phyloP scores from a whole-genome alignment of 257 asterid species.

The Petunia axillaris region DNA sequence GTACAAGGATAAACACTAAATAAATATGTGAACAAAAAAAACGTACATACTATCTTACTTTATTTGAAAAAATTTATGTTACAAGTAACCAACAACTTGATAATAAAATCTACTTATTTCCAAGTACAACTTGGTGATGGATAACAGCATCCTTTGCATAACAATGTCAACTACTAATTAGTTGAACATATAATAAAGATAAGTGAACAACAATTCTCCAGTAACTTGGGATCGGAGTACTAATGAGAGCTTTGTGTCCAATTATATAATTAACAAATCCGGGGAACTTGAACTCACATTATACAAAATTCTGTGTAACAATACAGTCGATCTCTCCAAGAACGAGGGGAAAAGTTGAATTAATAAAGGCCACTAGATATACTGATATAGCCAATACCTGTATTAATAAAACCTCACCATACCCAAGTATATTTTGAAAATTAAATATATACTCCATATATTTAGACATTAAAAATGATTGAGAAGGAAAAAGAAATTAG shows the following conservation, averaged over 20 bases:
- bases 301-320: background rate
- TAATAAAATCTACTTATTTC: background rate
- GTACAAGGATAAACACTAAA: too few species aligned
- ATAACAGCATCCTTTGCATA: background rate
- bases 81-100: background rate
- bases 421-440: background rate
- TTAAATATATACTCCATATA: background rate
- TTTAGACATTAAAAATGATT: background rate
- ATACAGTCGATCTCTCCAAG: background rate
- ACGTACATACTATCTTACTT: background rate
- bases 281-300: background rate
- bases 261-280: background rate
- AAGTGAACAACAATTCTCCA: background rate
- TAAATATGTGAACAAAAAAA: background rate
- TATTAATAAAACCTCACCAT: background rate
- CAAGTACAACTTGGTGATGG: background rate
- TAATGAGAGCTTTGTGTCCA: background rate
- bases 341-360: background rate
- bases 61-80: background rate
- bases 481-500: background rate
- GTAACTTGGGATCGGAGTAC: background rate
- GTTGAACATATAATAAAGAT: background rate
- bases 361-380: background rate
- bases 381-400: slow-evolving; percentile 24
- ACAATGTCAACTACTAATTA: background rate